Evolutionary conservation across 768 basidiomycete genomes (phyloP).

Genomic region (Kwoniella newhampshirensis): DNA sequence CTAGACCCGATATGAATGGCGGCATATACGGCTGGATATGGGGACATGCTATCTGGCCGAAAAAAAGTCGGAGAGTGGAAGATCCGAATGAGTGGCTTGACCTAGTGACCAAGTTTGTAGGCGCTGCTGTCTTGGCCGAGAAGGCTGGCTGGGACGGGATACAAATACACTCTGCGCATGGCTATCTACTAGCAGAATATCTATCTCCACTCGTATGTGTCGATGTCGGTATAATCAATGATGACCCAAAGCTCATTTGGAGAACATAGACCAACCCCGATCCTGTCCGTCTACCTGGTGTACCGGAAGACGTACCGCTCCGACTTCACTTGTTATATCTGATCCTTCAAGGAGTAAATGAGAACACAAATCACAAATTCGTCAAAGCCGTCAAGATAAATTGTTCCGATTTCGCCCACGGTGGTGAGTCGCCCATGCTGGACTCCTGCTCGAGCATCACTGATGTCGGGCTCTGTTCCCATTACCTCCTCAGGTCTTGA

Average conservation of each 20-base stretch:
- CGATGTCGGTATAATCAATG: no score
- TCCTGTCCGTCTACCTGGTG: slow-evolving; percentile 33
- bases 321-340: slow-evolving; percentile 42
- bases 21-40: slow-evolving; percentile 56
- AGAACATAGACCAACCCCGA: slow-evolving; percentile 37
- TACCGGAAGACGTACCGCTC: slow-evolving; percentile 25
- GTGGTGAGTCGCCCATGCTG: slow-evolving; percentile 30
- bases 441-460: background rate
- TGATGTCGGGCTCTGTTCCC: no score
- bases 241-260: no score
- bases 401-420: slow-evolving; percentile 47
- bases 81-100: slow-evolving; percentile 67
- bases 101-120: slow-evolving; percentile 65
- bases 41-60: slow-evolving; percentile 64
- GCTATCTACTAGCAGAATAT: slow-evolving; percentile 45
- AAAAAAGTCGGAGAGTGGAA: slow-evolving; percentile 50
- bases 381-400: slow-evolving; percentile 46
- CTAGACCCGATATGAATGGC: slow-evolving; percentile 39
- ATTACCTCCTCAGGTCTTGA: slow-evolving; percentile 27
- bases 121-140: slow-evolving; percentile 66
- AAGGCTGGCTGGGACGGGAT: slow-evolving; percentile 80
- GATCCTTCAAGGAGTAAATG: slow-evolving; percentile 30
- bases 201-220: slow-evolving; percentile 41
- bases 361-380: slow-evolving; percentile 21
- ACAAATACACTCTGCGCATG: slow-evolving; percentile 64